Evolutionary conservation across 441 rosid genomes (phyloP).

Genomic region (Pelargonium citronellum): DNA sequence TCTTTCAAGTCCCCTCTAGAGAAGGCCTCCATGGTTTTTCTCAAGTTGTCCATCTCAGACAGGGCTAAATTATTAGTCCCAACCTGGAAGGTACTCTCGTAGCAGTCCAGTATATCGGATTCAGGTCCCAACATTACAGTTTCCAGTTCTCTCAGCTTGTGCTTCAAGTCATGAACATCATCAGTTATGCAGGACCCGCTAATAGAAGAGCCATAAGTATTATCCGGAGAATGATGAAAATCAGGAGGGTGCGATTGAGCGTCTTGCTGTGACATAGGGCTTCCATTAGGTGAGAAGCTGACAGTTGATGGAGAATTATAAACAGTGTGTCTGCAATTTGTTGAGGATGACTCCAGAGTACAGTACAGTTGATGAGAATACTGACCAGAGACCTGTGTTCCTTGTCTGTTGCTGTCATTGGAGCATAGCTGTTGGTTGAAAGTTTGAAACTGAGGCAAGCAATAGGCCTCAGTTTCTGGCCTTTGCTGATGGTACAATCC

Average conservation of each 20-base stretch:
- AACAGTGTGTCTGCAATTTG: slow-evolving; percentile 25
- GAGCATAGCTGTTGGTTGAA: slow-evolving; percentile 21
- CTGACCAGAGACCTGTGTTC: slow-evolving; percentile 28
- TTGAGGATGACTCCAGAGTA: slow-evolving; percentile 57
- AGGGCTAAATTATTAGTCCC: slow-evolving; percentile 17
- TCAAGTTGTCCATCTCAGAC: slow-evolving; percentile 46
- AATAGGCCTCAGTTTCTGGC: slow-evolving; percentile 38
- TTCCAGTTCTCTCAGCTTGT: slow-evolving; percentile 74
- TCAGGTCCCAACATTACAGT: slow-evolving; percentile 79
- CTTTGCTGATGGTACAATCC: slow-evolving; percentile 31
- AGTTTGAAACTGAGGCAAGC: slow-evolving; percentile 36
- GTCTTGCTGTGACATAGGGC: slow-evolving; percentile 46
- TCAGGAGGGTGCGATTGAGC: slow-evolving; percentile 34
- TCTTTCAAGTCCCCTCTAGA: slow-evolving; percentile 52
- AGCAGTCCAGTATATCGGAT: slow-evolving; percentile 40
- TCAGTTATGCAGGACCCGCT: slow-evolving; percentile 71
- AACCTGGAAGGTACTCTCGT: slow-evolving; percentile 25
- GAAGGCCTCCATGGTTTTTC: slow-evolving; percentile 46
- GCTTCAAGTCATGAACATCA: slow-evolving; percentile 49
- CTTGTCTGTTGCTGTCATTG: slow-evolving; percentile 24
- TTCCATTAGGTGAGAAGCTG: slow-evolving; percentile 41
- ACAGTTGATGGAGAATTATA: slow-evolving; percentile 41
- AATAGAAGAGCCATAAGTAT: slow-evolving; percentile 41
- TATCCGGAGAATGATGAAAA: slow-evolving; percentile 42
- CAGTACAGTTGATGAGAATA: slow-evolving; percentile 42